A percentile compares a stretch with the other conserved stretches of the same genome.
phyloP scores from a whole-genome alignment of 2,329 filamentous ascomycete genomes.

The Venturiaceae sp. region DNA sequence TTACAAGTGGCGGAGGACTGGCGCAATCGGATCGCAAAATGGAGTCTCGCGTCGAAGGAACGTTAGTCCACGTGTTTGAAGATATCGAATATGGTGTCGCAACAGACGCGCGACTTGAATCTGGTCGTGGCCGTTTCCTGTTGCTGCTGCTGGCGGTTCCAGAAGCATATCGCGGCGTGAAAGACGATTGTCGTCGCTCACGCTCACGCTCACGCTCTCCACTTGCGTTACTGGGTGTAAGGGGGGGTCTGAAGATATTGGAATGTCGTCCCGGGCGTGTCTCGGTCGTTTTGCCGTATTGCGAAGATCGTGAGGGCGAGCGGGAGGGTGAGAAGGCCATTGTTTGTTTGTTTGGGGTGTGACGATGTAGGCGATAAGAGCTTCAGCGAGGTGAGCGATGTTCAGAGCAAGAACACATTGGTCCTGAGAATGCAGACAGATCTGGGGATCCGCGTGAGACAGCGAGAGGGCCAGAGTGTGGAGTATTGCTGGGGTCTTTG shows the following conservation, averaged over 20 bases:
- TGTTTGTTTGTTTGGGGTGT: not conserved
- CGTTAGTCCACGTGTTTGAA: conserved; percentile 1
- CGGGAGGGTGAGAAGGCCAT: not conserved
- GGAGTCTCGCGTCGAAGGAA: not conserved
- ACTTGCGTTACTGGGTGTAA: not conserved
- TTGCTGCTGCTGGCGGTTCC: conserved; percentile 5
- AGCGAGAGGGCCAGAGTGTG: not conserved
- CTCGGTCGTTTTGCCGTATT: not conserved
- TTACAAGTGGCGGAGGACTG: conserved; percentile 10
- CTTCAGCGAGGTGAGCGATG: not conserved
- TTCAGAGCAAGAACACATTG: not conserved
- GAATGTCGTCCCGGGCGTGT: not conserved
- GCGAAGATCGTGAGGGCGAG: not conserved
- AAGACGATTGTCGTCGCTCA: not conserved
- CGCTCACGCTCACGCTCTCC: too few relatives aligned
- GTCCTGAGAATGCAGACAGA: not conserved
- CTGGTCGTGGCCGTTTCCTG: conserved; percentile 1
- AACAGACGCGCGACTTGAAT: not conserved
- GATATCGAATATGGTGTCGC: conserved; percentile 1
- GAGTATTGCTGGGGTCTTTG: not conserved
- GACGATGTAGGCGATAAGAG: not conserved
- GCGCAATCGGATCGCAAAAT: conserved; percentile 3
- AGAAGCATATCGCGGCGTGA: not conserved
- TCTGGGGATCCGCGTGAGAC: not conserved
- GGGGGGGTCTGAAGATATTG: not conserved